Evolutionary conservation across 1,284 basidiomycete genomes (phyloP), one percentile per base, ranked within the genome.

Genomic region (Sanguinoderma infundibulare): DNA sequence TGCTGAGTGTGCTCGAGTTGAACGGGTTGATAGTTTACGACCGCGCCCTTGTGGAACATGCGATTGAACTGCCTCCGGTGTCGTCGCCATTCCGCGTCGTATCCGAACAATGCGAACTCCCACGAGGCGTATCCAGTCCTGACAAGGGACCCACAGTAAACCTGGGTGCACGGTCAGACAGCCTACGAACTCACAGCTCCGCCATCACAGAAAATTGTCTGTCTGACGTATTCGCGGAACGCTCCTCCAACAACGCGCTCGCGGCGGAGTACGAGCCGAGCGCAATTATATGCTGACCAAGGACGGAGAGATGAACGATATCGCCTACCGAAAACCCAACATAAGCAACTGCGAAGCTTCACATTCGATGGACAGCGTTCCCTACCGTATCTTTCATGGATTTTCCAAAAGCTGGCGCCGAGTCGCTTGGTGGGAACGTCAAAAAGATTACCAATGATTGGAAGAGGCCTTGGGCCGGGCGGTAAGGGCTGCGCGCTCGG

Each of bases 201-300:
- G 61, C 58, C 55, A 60, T 63, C 10, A 63, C 57, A 1, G 55
- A 47, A 6, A 38, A 50, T 14, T 49, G 61, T 36, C 63, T 35
- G 36, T 60, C 60, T 5, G 60, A 59, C 12, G 53, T 61, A 34
- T 56, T 56, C 3, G 44, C 49, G 10, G 63, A 62, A 9, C 54
- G 60, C 8, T 30, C 50, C 5, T 65, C 60, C 8, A 62, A 34
- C 0, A 65, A 35, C 17, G 42, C 55, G 22, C 38, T 15, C 2
- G 60, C 60, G 5, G 60, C 57, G 14, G 53, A 44, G 26, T 55
- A 57, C 14, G 63, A 60, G 35, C 57, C 59, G 14, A 65, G 26
- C 14, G 62, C 51, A 2, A 65, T 39, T 32, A 59, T 52, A 3
- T 58, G 59, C 34, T 62, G 61, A 1, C 55, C 61, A 10, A 60